Evolutionary conservation across 2,329 filamentous ascomycete species (phyloP).

Genomic region (Leptographium flavum): DNA sequence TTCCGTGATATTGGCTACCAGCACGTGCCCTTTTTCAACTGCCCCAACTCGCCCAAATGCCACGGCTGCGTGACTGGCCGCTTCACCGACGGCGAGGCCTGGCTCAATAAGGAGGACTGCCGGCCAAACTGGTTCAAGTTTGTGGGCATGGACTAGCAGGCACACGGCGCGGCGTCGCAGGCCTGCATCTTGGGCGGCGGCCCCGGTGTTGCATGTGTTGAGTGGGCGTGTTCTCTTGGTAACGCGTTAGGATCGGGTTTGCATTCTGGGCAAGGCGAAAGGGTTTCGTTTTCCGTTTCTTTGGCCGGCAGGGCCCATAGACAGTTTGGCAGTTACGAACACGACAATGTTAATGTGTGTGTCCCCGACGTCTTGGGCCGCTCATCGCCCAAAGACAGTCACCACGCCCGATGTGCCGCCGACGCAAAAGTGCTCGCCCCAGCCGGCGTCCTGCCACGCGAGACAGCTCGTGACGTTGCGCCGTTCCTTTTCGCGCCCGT

Average conservation of each 20-base stretch:
- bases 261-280: slow-evolving; percentile 7
- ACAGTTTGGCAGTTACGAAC: not conserved
- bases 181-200: not conserved
- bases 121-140: slow-evolving; percentile 96
- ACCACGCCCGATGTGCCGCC: slow-evolving; percentile 51
- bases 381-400: slow-evolving; percentile 39
- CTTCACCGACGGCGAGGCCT: slow-evolving; percentile 78
- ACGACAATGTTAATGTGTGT: not conserved
- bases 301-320: too few species aligned
- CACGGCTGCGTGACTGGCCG: slow-evolving; percentile 59
- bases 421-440: slow-evolving; percentile 50
- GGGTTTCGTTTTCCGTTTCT: not conserved
- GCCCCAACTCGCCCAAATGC: slow-evolving; percentile 91
- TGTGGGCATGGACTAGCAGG: slow-evolving; percentile 57
- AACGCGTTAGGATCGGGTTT: not conserved
- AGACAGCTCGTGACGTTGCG: slow-evolving; percentile 48
- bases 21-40: slow-evolving; percentile 97
- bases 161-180: not conserved
- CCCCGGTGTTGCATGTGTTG: not conserved
- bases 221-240: not conserved
- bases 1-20: slow-evolving; percentile 99
- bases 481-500: slow-evolving; percentile 44
- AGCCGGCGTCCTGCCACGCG: slow-evolving; percentile 47
- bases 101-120: slow-evolving; percentile 82
- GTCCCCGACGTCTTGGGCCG: not conserved